Conservation (phyloP, 179 eudicot species). For the Amaranthus tricolor region DNA sequence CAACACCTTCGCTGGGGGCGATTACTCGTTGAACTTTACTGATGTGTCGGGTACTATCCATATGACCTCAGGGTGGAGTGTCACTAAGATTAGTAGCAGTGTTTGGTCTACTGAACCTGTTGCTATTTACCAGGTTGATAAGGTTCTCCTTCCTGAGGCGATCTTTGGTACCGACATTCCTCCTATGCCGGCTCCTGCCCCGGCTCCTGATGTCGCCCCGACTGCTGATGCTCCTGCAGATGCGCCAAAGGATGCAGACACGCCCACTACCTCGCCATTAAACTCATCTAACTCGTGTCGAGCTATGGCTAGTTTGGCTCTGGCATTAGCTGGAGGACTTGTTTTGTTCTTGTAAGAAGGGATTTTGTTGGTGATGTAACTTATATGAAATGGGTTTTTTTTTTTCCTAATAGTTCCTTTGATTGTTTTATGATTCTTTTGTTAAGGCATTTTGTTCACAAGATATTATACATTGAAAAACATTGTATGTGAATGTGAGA, state of each 20-base stretch:
- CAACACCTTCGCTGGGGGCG: slow-evolving; percentile 68
- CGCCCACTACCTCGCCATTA: slow-evolving; percentile 32
- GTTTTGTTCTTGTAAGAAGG: slow-evolving; percentile 37
- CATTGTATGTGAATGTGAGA: slow-evolving; percentile 33
- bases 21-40: slow-evolving; percentile 64
- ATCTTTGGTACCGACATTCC: slow-evolving; percentile 90
- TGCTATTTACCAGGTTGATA: slow-evolving; percentile 70
- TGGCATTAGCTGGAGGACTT: slow-evolving; percentile 40
- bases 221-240: slow-evolving; percentile 46
- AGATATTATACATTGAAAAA: slow-evolving; percentile 25
- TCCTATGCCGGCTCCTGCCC: slow-evolving; percentile 74
- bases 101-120: slow-evolving; percentile 71
- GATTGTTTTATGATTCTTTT: slow-evolving; percentile 36
- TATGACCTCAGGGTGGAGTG: slow-evolving; percentile 67
- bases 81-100: slow-evolving; percentile 65
- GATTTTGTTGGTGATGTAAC: slow-evolving; percentile 21
- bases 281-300: slow-evolving; percentile 34
- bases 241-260: slow-evolving; percentile 18
- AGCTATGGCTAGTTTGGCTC: slow-evolving; percentile 34
- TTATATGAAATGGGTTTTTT: slow-evolving; percentile 33
- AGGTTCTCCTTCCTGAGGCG: slow-evolving; percentile 77
- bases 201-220: slow-evolving; percentile 51
- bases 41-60: slow-evolving; percentile 60
- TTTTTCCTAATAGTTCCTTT: slow-evolving; percentile 32
- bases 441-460: slow-evolving; percentile 12